Conservation (phyloP, 192 early-diverging fungal genomes). For the Ambispora gerdemannii region DNA sequence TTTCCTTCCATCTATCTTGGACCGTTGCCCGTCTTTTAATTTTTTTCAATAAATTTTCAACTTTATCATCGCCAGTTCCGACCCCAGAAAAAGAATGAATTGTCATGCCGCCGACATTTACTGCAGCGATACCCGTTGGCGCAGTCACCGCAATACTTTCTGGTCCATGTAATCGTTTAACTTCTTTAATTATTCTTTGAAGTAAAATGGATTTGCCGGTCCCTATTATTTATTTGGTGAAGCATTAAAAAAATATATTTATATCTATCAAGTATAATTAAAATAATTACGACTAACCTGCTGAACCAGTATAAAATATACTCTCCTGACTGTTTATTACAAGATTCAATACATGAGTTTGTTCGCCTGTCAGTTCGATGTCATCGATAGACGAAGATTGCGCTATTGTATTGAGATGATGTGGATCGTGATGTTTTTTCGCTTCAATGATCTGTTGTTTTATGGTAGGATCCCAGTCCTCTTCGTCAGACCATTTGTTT, state of each 20-base stretch:
- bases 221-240: too few species aligned
- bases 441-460: neutral
- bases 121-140: slow-evolving; percentile 79
- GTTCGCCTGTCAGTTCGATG: slow-evolving; percentile 49
- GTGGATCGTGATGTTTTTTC: neutral
- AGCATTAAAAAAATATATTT: too few species aligned
- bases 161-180: slow-evolving; percentile 17
- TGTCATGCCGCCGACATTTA: slow-evolving; percentile 72
- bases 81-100: slow-evolving; percentile 72
- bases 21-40: slow-evolving; percentile 35
- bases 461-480: neutral
- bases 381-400: slow-evolving; percentile 21
- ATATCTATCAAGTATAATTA: too few species aligned
- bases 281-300: slow-evolving; percentile 61
- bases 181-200: slow-evolving; percentile 40
- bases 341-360: slow-evolving; percentile 57
- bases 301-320: slow-evolving; percentile 77
- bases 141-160: slow-evolving; percentile 59
- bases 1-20: slow-evolving; percentile 55
- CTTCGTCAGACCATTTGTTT: neutral
- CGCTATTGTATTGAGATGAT: neutral
- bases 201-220: slow-evolving; percentile 51
- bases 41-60: slow-evolving; percentile 29
- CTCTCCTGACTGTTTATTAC: slow-evolving; percentile 51
- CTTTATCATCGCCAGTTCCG: slow-evolving; percentile 52